Conservation (phyloP, 2,329 filamentous ascomycete species). For the Huntiella omanensis region DNA sequence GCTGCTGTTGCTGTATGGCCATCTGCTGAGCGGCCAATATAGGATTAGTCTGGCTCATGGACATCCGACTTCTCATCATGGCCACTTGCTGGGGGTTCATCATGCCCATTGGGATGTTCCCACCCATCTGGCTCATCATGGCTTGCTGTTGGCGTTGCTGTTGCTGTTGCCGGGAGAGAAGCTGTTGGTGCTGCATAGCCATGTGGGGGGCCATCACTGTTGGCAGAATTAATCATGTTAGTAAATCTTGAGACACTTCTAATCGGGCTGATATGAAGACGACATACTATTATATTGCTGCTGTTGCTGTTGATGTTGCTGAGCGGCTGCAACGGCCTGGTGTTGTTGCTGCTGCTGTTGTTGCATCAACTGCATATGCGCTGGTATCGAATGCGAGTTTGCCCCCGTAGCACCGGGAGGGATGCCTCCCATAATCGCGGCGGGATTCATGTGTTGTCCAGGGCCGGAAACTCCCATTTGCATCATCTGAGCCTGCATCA, state of each 20-base stretch:
- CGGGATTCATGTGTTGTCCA: slow-evolving; percentile 52
- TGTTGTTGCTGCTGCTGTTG: slow-evolving; percentile 32
- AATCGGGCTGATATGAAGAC: not conserved
- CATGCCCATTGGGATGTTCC: slow-evolving; percentile 34
- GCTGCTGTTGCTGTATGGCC: slow-evolving; percentile 26
- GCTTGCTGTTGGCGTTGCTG: slow-evolving; percentile 32
- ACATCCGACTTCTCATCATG: slow-evolving; percentile 21
- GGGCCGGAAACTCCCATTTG: slow-evolving; percentile 53
- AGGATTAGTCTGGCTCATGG: slow-evolving; percentile 1
- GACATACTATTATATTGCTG: slow-evolving; percentile 6
- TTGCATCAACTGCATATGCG: slow-evolving; percentile 45
- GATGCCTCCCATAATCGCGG: slow-evolving; percentile 57
- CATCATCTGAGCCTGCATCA: slow-evolving; percentile 48
- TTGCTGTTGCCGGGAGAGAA: slow-evolving; percentile 34
- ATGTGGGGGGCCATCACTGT: slow-evolving; percentile 19
- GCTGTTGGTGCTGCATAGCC: slow-evolving; percentile 33
- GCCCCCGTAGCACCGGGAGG: slow-evolving; percentile 44
- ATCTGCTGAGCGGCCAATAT: slow-evolving; percentile 26
- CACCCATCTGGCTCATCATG: slow-evolving; percentile 30
- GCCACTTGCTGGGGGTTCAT: slow-evolving; percentile 32
- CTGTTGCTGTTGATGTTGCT: slow-evolving; percentile 18
- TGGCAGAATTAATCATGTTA: not conserved
- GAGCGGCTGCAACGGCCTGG: not conserved
- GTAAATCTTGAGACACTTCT: too few relatives aligned
- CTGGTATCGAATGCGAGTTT: slow-evolving; percentile 46